Percentiles rank a stretch among this genome's conserved stretches.
Conservation (phyloP, 2,329 filamentous ascomycete species). For the Tolypocladium capitatum region DNA sequence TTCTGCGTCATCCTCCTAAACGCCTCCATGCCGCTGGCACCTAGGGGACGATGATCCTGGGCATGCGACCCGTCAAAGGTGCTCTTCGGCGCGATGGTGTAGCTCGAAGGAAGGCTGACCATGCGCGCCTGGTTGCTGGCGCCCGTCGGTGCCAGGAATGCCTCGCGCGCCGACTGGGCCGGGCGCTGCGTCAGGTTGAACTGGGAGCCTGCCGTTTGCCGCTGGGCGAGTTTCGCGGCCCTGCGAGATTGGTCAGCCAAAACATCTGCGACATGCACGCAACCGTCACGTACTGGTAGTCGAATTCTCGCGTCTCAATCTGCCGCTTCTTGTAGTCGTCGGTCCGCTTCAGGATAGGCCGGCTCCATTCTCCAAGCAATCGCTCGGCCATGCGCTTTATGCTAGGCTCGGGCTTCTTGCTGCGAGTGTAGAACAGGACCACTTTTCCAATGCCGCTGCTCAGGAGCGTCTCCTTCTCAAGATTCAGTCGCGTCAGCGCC, state of each 20-base stretch:
- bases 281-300: slow-evolving; percentile 40
- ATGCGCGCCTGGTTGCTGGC: slow-evolving; percentile 44
- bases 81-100: slow-evolving; percentile 47
- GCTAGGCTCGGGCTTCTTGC: slow-evolving; percentile 70
- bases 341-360: slow-evolving; percentile 83
- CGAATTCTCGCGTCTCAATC: slow-evolving; percentile 49
- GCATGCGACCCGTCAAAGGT: slow-evolving; percentile 42
- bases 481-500: slow-evolving; percentile 65
- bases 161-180: slow-evolving; percentile 27
- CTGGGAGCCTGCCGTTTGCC: slow-evolving; percentile 32
- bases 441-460: slow-evolving; percentile 94
- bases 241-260: slow-evolving; percentile 18
- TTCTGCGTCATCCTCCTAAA: slow-evolving; percentile 55
- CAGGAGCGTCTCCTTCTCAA: slow-evolving; percentile 80
- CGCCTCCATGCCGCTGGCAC: slow-evolving; percentile 49
- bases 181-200: slow-evolving; percentile 38
- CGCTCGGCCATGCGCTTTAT: slow-evolving; percentile 93
- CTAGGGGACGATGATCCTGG: slow-evolving; percentile 45
- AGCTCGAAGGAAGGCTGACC: slow-evolving; percentile 39
- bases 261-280: neutral
- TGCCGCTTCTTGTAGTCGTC: slow-evolving; percentile 87
- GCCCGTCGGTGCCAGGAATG: slow-evolving; percentile 41
- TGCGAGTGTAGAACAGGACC: slow-evolving; percentile 92
- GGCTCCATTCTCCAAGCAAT: slow-evolving; percentile 88
- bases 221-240: slow-evolving; percentile 39